Conservation (phyloP, 805 yeast genomes). For the Starmerella apis region DNA sequence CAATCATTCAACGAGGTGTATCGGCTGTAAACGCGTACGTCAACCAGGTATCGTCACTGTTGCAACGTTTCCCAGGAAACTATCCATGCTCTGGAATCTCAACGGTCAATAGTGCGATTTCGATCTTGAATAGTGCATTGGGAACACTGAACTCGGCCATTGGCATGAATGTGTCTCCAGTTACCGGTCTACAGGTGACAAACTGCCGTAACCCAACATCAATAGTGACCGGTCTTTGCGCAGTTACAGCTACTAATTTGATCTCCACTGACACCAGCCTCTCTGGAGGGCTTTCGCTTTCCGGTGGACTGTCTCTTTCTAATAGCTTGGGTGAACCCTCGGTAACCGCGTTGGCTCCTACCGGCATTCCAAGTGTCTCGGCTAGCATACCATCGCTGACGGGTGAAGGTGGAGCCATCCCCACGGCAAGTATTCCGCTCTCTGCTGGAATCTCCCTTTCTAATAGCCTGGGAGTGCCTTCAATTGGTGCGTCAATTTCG, state of each 20-base stretch:
- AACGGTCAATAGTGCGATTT: not conserved
- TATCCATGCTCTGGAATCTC: not conserved
- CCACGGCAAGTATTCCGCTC: not conserved
- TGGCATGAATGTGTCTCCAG: not conserved
- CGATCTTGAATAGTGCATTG: not conserved
- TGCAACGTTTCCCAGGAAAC: not conserved
- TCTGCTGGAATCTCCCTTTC: too few species aligned
- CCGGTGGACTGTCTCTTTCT: not conserved
- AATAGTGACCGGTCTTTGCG: not conserved
- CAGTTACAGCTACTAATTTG: not conserved
- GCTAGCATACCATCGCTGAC: not conserved
- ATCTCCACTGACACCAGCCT: not conserved
- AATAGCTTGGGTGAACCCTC: not conserved
- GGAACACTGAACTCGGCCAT: not conserved
- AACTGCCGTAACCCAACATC: not conserved
- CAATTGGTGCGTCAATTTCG: too few species aligned
- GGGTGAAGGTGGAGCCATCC: not conserved
- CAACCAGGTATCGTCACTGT: not conserved
- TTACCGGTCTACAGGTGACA: not conserved
- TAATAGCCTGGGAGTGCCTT: too few species aligned
- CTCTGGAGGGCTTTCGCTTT: too few species aligned
- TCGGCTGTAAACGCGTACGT: not conserved
- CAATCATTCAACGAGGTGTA: not conserved
- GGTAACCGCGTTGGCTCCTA: too few species aligned
- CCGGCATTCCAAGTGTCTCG: too few species aligned